A percentile compares a stretch with the other conserved stretches of the same genome.
Conservation (phyloP, 768 basidiomycete species). For the Gymnopilus dilepis region DNA sequence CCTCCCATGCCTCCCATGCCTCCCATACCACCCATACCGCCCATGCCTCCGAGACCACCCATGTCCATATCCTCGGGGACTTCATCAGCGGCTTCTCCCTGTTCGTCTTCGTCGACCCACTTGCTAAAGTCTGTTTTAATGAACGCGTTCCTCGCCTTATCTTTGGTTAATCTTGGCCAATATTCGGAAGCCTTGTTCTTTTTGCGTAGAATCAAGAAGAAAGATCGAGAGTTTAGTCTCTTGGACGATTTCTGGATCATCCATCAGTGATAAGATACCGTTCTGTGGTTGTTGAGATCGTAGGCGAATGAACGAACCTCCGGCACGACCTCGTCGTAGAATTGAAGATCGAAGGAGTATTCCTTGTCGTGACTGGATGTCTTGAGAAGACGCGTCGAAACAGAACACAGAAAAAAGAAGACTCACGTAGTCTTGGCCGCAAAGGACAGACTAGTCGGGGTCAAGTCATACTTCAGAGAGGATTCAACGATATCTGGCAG, state of each 20-base stretch:
- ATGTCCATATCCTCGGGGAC: constrained; percentile 60
- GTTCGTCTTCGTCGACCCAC: constrained; percentile 98
- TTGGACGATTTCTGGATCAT: constrained; percentile 57
- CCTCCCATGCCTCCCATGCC: constrained; percentile 62
- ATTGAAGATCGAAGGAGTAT: constrained; percentile 77
- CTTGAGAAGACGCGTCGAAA: neutral
- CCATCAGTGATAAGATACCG: constrained; percentile 3
- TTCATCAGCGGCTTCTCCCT: constrained; percentile 62
- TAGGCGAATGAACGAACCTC: constrained; percentile 56
- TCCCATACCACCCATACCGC: constrained; percentile 62
- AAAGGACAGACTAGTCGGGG: constrained; percentile 62
- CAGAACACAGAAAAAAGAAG: neutral
- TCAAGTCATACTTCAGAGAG: constrained; percentile 65
- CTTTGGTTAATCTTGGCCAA: constrained; percentile 94
- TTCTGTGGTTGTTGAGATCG: too few species aligned
- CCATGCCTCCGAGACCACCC: constrained; percentile 62
- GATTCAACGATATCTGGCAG: constrained; percentile 70
- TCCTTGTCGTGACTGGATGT: constrained; percentile 53
- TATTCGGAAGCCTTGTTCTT: constrained; percentile 76
- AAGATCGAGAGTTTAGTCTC: constrained; percentile 67
- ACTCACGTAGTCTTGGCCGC: constrained; percentile 70
- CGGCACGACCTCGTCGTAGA: constrained; percentile 76
- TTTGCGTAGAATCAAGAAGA: constrained; percentile 78
- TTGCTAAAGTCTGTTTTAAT: constrained; percentile 95
- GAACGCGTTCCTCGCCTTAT: constrained; percentile 78